These are phyloP conservation scores for Neofusicoccum umdonicola DNA, from an alignment of 2,329 filamentous ascomycete species.

Conservation along the genomic window DNA sequence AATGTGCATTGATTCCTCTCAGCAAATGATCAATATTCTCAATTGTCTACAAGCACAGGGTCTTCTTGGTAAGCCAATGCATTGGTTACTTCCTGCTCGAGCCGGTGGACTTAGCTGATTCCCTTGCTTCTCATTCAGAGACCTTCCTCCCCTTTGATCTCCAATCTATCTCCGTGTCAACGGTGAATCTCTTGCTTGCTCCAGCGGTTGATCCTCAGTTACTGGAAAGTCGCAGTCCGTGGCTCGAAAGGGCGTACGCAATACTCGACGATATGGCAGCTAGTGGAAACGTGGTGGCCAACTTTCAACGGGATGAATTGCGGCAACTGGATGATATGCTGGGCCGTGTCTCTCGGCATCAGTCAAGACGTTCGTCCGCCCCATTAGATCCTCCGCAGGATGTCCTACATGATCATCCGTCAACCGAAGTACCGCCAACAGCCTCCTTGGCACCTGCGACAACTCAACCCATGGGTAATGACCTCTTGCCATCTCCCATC, in stretches of 20 bases:
- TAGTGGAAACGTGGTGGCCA: conserved; percentile 48
- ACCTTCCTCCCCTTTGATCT: conserved; percentile 51
- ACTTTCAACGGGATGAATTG: conserved; percentile 46
- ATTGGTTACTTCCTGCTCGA: no score
- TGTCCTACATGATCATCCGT: conserved; percentile 15
- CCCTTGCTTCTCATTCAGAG: conserved; percentile 31
- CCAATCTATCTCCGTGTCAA: conserved; percentile 46
- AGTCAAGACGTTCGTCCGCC: neutral
- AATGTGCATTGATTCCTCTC: conserved; percentile 45
- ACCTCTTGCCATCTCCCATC: conserved; percentile 20
- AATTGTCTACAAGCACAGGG: conserved; percentile 46
- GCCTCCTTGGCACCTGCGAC: conserved; percentile 11
- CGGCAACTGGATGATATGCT: conserved; percentile 46
- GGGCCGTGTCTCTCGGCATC: conserved; percentile 18
- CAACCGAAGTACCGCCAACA: conserved; percentile 11
- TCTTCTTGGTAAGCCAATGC: conserved; percentile 42
- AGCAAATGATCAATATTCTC: conserved; percentile 46
- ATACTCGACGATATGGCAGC: conserved; percentile 50
- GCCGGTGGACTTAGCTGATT: conserved; percentile 12
- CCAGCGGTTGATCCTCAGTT: conserved; percentile 30
- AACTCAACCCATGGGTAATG: conserved; percentile 18
- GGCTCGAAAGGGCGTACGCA: conserved; percentile 43
- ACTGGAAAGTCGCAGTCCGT: conserved; percentile 36
- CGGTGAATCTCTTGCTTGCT: conserved; percentile 42
- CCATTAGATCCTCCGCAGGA: neutral